Conservation (phyloP, 306 rosid species). For the Mucuna pruriens region DNA sequence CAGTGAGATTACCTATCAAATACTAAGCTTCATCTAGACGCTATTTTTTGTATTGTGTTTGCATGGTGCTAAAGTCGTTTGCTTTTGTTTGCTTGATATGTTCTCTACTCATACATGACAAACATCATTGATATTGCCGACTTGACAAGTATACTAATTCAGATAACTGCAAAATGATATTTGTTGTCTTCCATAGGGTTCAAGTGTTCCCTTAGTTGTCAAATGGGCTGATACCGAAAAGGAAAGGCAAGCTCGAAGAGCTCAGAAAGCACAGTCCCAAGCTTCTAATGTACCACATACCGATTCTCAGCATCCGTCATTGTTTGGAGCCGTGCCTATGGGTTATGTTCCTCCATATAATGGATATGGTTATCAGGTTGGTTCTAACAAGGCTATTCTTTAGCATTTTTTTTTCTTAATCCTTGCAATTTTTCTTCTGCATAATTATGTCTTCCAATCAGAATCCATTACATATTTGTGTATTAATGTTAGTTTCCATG, state of each 20-base stretch:
- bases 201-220: conserved; percentile 97
- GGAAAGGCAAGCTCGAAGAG: conserved; percentile 98
- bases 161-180: conserved; percentile 34
- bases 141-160: conserved; percentile 24
- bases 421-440: conserved; percentile 18
- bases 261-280: conserved; percentile 93
- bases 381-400: conserved; percentile 4
- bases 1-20: conserved; percentile 11
- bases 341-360: conserved; percentile 89
- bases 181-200: conserved; percentile 62
- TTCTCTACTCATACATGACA: not conserved
- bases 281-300: conserved; percentile 64
- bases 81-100: conserved; percentile 34
- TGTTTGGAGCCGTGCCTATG: conserved; percentile 93
- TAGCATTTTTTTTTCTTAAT: not conserved
- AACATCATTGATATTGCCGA: conserved; percentile 15
- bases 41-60: conserved; percentile 5
- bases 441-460: conserved; percentile 9
- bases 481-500: conserved; percentile 5
- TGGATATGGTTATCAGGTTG: conserved; percentile 96
- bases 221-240: conserved; percentile 99
- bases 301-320: conserved; percentile 84
- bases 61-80: conserved; percentile 5
- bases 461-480: conserved; percentile 17
- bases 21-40: not conserved